Evolutionary conservation across 768 basidiomycete species (phyloP).

Genomic region (Suillus variegatus): DNA sequence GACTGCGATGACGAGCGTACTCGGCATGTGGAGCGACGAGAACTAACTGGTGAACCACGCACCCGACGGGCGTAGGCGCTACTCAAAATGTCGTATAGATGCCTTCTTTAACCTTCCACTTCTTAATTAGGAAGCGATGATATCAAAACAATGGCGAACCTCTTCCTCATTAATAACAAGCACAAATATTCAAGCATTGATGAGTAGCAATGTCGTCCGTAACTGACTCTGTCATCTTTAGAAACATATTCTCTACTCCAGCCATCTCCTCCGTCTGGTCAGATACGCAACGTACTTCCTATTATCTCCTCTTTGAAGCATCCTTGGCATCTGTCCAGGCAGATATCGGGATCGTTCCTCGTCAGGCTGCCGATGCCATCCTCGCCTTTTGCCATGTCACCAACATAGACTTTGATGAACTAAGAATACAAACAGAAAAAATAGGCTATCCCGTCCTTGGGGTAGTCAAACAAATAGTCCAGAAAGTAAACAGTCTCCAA

Average conservation of each 20-base stretch:
- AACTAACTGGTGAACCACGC: background rate
- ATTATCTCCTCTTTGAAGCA: slow-evolving; percentile 33
- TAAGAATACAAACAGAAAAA: slow-evolving; percentile 40
- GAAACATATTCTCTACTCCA: slow-evolving; percentile 41
- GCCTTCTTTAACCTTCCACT: background rate
- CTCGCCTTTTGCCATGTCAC: slow-evolving; percentile 35
- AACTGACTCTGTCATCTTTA: slow-evolving; percentile 40
- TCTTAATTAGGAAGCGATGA: background rate
- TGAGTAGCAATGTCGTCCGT: slow-evolving; percentile 27
- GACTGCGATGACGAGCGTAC: background rate
- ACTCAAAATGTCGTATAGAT: background rate
- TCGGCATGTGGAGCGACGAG: background rate
- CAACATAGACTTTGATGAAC: slow-evolving; percentile 39
- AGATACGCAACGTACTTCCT: slow-evolving; percentile 28
- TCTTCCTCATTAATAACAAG: too few species aligned
- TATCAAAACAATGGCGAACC: background rate
- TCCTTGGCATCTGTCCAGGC: slow-evolving; percentile 40
- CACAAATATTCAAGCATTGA: too few species aligned
- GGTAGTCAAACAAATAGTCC: slow-evolving; percentile 45
- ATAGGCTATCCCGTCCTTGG: slow-evolving; percentile 50
- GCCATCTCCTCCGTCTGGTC: slow-evolving; percentile 42
- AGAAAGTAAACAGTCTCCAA: slow-evolving; percentile 32
- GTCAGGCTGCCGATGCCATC: slow-evolving; percentile 38
- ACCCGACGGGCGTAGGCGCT: background rate
- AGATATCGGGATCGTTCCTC: slow-evolving; percentile 40